Evolutionary conservation across 192 early-diverging fungal genomes (phyloP).

Genomic region (Linnemannia schmuckeri): DNA sequence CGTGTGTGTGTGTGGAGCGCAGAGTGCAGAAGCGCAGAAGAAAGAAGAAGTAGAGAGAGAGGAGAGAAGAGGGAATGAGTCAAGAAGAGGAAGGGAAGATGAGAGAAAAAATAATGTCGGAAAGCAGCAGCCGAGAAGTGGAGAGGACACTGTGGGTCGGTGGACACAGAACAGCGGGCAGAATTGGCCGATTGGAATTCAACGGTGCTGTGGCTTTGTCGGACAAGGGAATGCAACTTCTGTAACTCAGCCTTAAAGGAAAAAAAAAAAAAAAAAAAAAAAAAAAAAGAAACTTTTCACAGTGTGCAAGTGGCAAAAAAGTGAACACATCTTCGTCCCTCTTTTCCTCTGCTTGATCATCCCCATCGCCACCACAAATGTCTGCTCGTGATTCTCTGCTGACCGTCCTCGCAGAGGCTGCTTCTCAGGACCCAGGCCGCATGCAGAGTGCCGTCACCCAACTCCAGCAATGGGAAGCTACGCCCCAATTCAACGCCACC

Average conservation of each 20-base stretch:
- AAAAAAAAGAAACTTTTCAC: not conserved
- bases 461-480: slow-evolving; percentile 80
- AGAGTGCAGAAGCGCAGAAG: not conserved
- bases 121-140: not conserved
- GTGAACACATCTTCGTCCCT: not conserved
- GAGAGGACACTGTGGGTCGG: not conserved
- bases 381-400: slow-evolving; percentile 63
- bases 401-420: slow-evolving; percentile 68
- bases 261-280: too few species aligned
- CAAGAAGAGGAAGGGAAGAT: not conserved
- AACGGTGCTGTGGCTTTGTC: slow-evolving; percentile 11
- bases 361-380: slow-evolving; percentile 21
- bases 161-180: not conserved
- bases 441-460: slow-evolving; percentile 75
- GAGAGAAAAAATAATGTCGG: not conserved
- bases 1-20: not conserved
- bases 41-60: not conserved
- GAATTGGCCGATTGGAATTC: slow-evolving; percentile 1
- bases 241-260: not conserved
- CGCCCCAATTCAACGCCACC: slow-evolving; percentile 77
- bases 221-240: too few species aligned
- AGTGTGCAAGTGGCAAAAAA: not conserved
- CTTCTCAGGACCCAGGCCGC: slow-evolving; percentile 75
- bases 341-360: not conserved
- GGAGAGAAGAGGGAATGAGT: not conserved